Evolutionary conservation across 345 rosid genomes (phyloP).

Genomic region (Gossypium arboreum): DNA sequence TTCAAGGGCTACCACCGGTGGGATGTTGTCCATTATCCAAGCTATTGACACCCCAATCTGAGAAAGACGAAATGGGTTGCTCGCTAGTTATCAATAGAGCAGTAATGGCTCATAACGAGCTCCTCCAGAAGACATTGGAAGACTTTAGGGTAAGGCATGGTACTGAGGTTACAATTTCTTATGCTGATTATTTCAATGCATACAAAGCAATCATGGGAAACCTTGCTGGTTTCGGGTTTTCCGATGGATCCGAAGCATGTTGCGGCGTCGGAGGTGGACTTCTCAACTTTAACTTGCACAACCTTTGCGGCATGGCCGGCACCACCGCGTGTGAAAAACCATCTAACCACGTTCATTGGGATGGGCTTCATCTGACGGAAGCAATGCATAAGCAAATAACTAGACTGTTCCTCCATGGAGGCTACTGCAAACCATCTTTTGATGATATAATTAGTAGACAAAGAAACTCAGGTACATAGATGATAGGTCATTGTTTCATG

Average conservation of each 20-base stretch:
- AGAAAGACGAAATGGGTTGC: slow-evolving; percentile 34
- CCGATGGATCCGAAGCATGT: slow-evolving; percentile 39
- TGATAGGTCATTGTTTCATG: neutral
- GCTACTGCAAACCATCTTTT: slow-evolving; percentile 35
- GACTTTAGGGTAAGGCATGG: slow-evolving; percentile 15
- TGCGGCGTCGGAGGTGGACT: slow-evolving; percentile 34
- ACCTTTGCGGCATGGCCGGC: slow-evolving; percentile 29
- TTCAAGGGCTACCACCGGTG: slow-evolving; percentile 40
- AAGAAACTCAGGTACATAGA: neutral
- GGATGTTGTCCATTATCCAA: slow-evolving; percentile 35
- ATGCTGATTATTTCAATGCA: slow-evolving; percentile 29
- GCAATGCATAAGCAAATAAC: slow-evolving; percentile 28
- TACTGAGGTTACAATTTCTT: slow-evolving; percentile 12
- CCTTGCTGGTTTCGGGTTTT: slow-evolving; percentile 19
- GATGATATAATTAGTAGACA: slow-evolving; percentile 13
- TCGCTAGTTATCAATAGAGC: slow-evolving; percentile 20
- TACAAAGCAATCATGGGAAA: slow-evolving; percentile 12
- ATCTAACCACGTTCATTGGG: slow-evolving; percentile 28
- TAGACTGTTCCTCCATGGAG: slow-evolving; percentile 27
- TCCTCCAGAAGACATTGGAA: slow-evolving; percentile 28
- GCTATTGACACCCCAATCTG: slow-evolving; percentile 10
- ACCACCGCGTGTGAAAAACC: slow-evolving; percentile 30
- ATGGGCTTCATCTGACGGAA: slow-evolving; percentile 49
- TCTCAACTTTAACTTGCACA: slow-evolving; percentile 33
- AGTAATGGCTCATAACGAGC: slow-evolving; percentile 33